A percentile compares a stretch with the other conserved stretches of the same genome.
Conservation (phyloP, 73 alveolate species). For the Urostyla sp. region DNA sequence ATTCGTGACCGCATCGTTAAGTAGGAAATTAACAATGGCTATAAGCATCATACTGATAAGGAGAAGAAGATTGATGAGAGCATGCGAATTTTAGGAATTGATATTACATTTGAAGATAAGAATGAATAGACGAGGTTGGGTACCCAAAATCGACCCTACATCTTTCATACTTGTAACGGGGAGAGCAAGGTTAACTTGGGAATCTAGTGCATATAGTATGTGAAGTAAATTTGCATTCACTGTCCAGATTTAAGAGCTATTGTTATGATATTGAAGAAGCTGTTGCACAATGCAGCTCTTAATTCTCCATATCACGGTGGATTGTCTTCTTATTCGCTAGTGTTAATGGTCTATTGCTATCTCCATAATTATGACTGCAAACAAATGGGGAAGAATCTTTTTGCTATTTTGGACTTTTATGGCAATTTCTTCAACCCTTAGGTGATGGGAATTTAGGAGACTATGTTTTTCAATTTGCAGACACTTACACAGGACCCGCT, state of each 20-base stretch:
- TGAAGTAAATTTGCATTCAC: background rate
- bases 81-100: slow-evolving; percentile 39
- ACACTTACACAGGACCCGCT: slow-evolving; percentile 10
- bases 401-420: slow-evolving; percentile 40
- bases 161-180: background rate
- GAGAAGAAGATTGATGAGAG: background rate
- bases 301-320: slow-evolving; percentile 64
- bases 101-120: slow-evolving; percentile 40
- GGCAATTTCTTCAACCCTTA: slow-evolving; percentile 57
- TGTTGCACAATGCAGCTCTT: slow-evolving; percentile 14
- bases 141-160: too few species aligned
- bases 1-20: background rate
- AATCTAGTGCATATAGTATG: slow-evolving; percentile 30
- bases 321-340: slow-evolving; percentile 43
- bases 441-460: background rate
- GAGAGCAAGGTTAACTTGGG: slow-evolving; percentile 24
- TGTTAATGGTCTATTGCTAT: slow-evolving; percentile 53
- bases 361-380: background rate
- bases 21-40: background rate
- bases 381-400: slow-evolving; percentile 31
- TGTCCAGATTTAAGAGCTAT: slow-evolving; percentile 11
- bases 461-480: background rate
- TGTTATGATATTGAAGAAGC: slow-evolving; percentile 41
- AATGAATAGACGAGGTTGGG: slow-evolving; percentile 1
- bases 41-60: background rate